A percentile compares a stretch with the other conserved stretches of the same genome.
Conservation (phyloP, 495 filamentous ascomycete species). For the Mytilinidion resinicola region DNA sequence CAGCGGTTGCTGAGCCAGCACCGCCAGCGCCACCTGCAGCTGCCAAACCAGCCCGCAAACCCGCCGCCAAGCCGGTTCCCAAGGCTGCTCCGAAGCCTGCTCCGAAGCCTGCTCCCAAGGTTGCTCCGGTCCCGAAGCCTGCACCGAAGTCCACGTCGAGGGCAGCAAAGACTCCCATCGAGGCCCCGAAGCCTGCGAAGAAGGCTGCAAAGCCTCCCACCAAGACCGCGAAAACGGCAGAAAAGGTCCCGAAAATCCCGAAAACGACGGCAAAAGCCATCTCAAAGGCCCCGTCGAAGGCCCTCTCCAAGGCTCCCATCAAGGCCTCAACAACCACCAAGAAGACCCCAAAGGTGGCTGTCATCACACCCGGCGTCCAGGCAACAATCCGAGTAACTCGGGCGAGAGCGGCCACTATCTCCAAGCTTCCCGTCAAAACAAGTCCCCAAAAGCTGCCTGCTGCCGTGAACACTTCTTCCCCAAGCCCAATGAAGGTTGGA, state of each 20-base stretch:
- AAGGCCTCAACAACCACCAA: conserved; percentile 1
- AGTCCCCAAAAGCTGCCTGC: not conserved
- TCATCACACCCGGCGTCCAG: not conserved
- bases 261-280: not conserved
- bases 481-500: too few relatives aligned
- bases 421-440: too few relatives aligned
- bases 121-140: not conserved
- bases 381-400: not conserved
- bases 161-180: not conserved
- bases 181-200: not conserved
- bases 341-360: not conserved
- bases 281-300: not conserved
- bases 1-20: not conserved
- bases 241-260: not conserved
- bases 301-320: not conserved
- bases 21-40: not conserved
- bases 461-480: not conserved
- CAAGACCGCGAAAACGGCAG: not conserved
- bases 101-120: not conserved
- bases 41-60: not conserved
- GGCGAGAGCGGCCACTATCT: not conserved
- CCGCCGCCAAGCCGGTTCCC: not conserved
- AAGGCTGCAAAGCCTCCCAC: not conserved
- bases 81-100: not conserved
- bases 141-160: not conserved